Evolutionary conservation across 75 land plant species (phyloP).

Genomic region (Sequoia sempervirens): DNA sequence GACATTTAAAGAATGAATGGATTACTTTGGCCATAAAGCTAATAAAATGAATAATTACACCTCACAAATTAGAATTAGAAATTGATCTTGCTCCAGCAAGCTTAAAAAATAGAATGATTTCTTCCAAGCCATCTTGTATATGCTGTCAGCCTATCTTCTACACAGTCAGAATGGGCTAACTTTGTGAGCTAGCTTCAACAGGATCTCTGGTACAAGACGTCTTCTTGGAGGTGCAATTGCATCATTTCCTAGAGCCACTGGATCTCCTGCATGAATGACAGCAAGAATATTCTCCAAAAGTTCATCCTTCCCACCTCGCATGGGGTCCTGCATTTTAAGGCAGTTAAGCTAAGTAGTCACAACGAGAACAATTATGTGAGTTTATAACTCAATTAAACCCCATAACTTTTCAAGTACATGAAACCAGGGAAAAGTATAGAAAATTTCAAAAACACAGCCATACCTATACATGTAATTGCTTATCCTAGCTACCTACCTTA

Average conservation of each 20-base stretch:
- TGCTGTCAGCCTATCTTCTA: not conserved
- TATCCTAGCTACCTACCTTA: not conserved
- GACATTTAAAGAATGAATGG: not conserved
- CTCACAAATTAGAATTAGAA: not conserved
- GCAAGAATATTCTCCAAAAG: slow-evolving; percentile 66
- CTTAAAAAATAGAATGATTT: not conserved
- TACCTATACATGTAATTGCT: not conserved
- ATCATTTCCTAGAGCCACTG: slow-evolving; percentile 44
- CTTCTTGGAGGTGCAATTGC: slow-evolving; percentile 34
- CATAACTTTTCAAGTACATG: not conserved
- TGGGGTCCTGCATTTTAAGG: slow-evolving; percentile 62
- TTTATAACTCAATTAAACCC: not conserved
- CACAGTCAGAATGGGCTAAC: slow-evolving; percentile 76
- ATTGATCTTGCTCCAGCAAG: not conserved
- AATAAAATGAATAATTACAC: not conserved
- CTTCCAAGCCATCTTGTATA: not conserved
- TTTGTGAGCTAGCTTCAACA: slow-evolving; percentile 64
- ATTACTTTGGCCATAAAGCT: not conserved
- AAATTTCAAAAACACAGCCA: not conserved
- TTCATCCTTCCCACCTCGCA: slow-evolving; percentile 90
- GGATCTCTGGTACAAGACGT: slow-evolving; percentile 83
- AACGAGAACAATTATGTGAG: not conserved
- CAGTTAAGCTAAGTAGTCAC: not conserved
- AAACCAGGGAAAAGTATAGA: not conserved
- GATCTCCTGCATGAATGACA: slow-evolving; percentile 64